Evolutionary conservation across 768 basidiomycete genomes (phyloP), one percentile per base, ranked within the genome.

Genomic region (Mycena venus): DNA sequence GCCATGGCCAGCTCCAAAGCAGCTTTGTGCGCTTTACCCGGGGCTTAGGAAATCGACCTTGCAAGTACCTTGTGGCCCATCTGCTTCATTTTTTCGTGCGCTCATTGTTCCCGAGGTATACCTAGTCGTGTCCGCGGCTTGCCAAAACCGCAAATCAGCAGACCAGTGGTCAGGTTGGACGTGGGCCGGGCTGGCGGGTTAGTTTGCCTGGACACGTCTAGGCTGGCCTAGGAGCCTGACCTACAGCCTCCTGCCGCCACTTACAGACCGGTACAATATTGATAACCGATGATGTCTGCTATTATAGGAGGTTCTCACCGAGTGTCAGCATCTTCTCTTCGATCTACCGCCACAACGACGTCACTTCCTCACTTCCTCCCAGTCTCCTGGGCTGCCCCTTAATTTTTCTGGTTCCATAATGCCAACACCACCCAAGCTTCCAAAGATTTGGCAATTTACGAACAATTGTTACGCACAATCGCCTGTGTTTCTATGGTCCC

Each of bases 11-110:
- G 6, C 23, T n/a, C 27, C n/a, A n/a, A n/a, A n/a, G 27, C 31
- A 51, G 44, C 34, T 25, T 12, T 21, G 40, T 71, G 70, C 70
- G 70, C 34, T 64, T 23, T 36, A 21, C 55, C n/a, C 70, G 70
- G 70, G 21, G 62, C 62, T 71, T 71, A 71, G 49, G 47, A 60
- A 38, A 69, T 51, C 17, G 11, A 6, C 69, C 38, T 70, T 53
- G 25, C n/a, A n/a, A n/a, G n/a, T 23, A 29, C 32, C 42, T 25
- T 68, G 31, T 44, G 27, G 31, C 68, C 6, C 56, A 49, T 70
- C 58, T 60, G 19, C 36, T 53, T 49, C 23, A 60, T 53, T 17
- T 31, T 40, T 47, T 59, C 66, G 47, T 29, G 17, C 36, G 8
- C 40, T 17, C 55, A 58, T 42, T 68, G 25, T 42, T n/a, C 44